Percentiles rank a stretch among this genome's conserved stretches.
Conservation (phyloP, 345 rosid genomes). For the Salix suchowensis region DNA sequence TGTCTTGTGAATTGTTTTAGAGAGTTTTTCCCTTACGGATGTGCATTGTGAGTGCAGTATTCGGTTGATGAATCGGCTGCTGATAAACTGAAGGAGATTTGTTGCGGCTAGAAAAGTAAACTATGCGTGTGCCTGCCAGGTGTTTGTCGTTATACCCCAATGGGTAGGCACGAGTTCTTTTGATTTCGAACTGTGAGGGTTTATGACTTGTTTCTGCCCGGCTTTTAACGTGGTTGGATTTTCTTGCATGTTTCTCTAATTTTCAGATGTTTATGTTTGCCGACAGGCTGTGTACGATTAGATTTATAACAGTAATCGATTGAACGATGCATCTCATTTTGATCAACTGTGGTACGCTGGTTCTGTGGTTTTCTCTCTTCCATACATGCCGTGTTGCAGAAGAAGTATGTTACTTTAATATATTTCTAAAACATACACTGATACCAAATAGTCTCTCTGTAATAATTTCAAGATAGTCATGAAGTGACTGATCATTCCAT, state of each 20-base stretch:
- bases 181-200: neutral
- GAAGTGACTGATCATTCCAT: too few species aligned
- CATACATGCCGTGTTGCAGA: neutral
- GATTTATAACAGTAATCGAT: neutral
- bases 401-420: neutral
- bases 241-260: neutral
- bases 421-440: too few species aligned
- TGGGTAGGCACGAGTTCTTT: neutral
- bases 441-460: too few species aligned
- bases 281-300: neutral
- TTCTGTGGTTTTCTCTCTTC: neutral
- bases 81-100: conserved; percentile 47
- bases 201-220: neutral
- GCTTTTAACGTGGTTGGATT: neutral
- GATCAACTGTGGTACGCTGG: neutral
- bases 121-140: conserved; percentile 14
- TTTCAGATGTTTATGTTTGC: neutral
- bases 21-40: neutral
- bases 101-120: conserved; percentile 25
- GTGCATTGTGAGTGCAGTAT: conserved; percentile 43
- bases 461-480: too few species aligned
- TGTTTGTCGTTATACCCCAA: conserved; percentile 46
- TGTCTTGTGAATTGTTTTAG: neutral
- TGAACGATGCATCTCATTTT: neutral
- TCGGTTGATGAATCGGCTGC: conserved; percentile 76